Evolutionary conservation across 2,329 filamentous ascomycete species (phyloP), one percentile per base, ranked within the genome.

Genomic region (Penicillium frequentans): DNA sequence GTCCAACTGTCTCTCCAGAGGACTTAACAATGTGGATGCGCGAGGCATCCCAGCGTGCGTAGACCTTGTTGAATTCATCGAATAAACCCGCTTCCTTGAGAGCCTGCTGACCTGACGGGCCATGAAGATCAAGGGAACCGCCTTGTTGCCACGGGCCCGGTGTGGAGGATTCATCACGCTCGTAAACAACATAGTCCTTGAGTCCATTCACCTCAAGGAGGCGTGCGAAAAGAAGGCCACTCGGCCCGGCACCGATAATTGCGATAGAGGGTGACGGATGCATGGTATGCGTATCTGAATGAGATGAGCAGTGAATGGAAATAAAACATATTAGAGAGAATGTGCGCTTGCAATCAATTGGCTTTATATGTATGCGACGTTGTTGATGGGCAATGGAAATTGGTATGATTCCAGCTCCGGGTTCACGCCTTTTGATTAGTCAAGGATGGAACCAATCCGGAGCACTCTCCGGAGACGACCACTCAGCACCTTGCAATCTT

Each of bases 81-180:
- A 63, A 63, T 9, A 65, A 31, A 13, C 64, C 65, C 3, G 66
- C 67, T n/a, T 62, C 56, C 37, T 61, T 56, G 27, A 66, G 47
- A 3, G 65, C 64, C 26, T 48, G 49, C 43, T 69, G 67, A 3
- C 66, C 67, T 26, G 59, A 57, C 16, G 37, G 48, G 10, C 52
- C 31, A 33, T 66, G 64, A 2, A 69, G 42, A 31, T 69, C 67
- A 1, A 68, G 55, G 1, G 60, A 61, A 21, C 66, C 67, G 21
- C 62, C 63, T 53, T 65, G 64, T 9, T 58, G 53, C 23, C 50
- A 47, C 3, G 46, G 52, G 0, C 44, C 48, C 3, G 45, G 31
- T 1, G 29, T 33, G 2, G 57, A 50, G 5, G 58, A 60, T 27
- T 49, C 43, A n/a, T 61, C 58, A n/a, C 60, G 55, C 27, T 67